Evolutionary conservation across 768 basidiomycete species (phyloP), one percentile per base, ranked within the genome.

Genomic region (Phylloporus scabripes): DNA sequence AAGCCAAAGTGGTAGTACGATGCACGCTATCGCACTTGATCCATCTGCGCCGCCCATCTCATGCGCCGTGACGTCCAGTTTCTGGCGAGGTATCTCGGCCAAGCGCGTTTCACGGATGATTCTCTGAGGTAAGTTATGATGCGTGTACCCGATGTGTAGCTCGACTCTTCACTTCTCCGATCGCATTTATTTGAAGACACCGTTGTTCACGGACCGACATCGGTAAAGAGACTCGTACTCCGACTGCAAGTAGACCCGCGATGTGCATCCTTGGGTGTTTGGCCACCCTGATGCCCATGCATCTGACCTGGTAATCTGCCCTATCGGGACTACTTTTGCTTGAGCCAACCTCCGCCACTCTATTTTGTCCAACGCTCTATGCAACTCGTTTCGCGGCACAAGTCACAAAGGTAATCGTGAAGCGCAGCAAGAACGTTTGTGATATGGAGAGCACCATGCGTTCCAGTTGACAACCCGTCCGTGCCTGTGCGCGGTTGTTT

Each of bases 1-100:
- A 80, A 76, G 58, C 70, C 71, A 21, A 90, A 88, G 65, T 89
- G 86, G 87, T 91, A 72, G 70, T 45, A 46, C 37, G 38, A 31
- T 45, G 52, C 41, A 29, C 43, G 53, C 23, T 21, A 40, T 45
- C 44, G 23, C 17, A 23, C 31, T 23, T 43, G 40, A 43, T 56
- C 50, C 39, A 51, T 54, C 48, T 29, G 44, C 36, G 14, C 34
- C 15, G 7, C 43, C n/a, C n/a, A n/a, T n/a, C n/a, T n/a, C n/a
- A n/a, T 29, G 44, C 36, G 14, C 34, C 15, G 7, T 40, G 26
- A 28, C 26, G 8, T 28, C 21, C 21, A 23, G 2, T n/a, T n/a
- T n/a, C n/a, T n/a, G n/a, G 21, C 21, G 43, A 20, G 12, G 40
- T 17, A 24, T 18, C 32, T 18, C 31, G 24, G 34, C 28, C 26